These are phyloP conservation scores for Limtongia smithiae DNA, from an alignment of 805 yeast species.

Conservation along the genomic window DNA sequence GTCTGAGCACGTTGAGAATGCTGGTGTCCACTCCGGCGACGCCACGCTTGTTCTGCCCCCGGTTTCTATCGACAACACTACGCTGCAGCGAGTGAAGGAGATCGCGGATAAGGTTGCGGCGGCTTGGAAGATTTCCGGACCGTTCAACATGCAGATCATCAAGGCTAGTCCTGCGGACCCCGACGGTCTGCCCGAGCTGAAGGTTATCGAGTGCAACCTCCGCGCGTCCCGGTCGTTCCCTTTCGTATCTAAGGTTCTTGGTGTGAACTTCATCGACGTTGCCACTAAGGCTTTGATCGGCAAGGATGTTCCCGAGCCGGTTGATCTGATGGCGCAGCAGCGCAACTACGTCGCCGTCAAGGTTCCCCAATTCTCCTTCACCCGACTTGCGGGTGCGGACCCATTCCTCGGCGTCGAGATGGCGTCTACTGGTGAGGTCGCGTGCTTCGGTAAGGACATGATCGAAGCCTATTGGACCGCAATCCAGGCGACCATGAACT, in stretches of 20 bases:
- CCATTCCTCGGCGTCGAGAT: conserved; percentile 98
- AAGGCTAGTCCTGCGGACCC: conserved; percentile 49
- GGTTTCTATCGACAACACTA: conserved; percentile 61
- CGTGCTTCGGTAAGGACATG: conserved; percentile 85
- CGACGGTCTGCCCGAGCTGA: conserved; percentile 61
- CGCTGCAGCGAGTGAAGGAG: conserved; percentile 70
- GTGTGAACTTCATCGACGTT: conserved; percentile 89
- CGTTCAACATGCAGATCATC: conserved; percentile 97
- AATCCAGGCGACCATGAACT: conserved; percentile 94
- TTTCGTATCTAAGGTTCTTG: conserved; percentile 94
- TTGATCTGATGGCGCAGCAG: conserved; percentile 66
- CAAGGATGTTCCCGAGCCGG: conserved; percentile 68
- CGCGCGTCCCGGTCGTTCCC: conserved; percentile 99
- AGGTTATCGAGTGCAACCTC: conserved; percentile 97
- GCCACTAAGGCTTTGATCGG: conserved; percentile 84
- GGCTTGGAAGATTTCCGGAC: conserved; percentile 96
- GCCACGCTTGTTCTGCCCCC: conserved; percentile 96
- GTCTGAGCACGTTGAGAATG: conserved; percentile 96
- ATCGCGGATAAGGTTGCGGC: conserved; percentile 90
- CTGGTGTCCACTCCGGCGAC: conserved; percentile 98
- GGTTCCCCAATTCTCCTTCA: conserved; percentile 98
- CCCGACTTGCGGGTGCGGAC: conserved; percentile 98
- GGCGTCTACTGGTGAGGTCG: conserved; percentile 99
- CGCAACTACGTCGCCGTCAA: conserved; percentile 90
- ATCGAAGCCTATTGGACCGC: conserved; percentile 97